Evolutionary conservation across 1,284 basidiomycete species (phyloP).

Genomic region (Microbotryum saponariae): DNA sequence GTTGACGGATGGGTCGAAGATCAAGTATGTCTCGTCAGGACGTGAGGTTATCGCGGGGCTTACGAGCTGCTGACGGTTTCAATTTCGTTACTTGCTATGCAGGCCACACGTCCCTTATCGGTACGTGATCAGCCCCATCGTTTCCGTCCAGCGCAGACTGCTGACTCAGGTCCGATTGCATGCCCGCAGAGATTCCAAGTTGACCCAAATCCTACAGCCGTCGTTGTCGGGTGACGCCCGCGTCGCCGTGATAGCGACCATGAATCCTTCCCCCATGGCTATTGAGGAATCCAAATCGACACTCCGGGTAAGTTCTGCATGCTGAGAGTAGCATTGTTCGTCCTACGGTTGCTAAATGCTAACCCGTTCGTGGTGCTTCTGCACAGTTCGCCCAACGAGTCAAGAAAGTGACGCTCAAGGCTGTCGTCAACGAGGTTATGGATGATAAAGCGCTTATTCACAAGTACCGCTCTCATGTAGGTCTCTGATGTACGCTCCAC

Average conservation of each 20-base stretch:
- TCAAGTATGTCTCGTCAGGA: slow-evolving; percentile 47
- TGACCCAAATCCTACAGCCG: slow-evolving; percentile 87
- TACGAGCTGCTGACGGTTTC: neutral
- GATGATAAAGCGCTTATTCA: slow-evolving; percentile 82
- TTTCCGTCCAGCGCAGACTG: no score
- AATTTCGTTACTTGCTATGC: neutral
- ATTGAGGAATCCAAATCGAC: slow-evolving; percentile 35
- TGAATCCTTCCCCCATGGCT: slow-evolving; percentile 61
- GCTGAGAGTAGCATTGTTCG: neutral
- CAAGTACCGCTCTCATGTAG: slow-evolving; percentile 55
- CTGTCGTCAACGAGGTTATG: slow-evolving; percentile 84
- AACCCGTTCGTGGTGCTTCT: slow-evolving; percentile 57
- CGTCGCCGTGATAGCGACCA: slow-evolving; percentile 91
- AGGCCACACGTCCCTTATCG: slow-evolving; percentile 86
- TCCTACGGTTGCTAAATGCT: neutral
- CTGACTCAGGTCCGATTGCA: no score
- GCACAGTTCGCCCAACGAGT: slow-evolving; percentile 74
- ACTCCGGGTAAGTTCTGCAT: slow-evolving; percentile 12
- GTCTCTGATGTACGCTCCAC: neutral
- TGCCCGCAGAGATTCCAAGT: slow-evolving; percentile 61
- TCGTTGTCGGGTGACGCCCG: slow-evolving; percentile 89
- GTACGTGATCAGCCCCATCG: no score
- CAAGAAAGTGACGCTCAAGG: slow-evolving; percentile 70
- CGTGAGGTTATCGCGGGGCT: no score
- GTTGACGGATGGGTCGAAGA: slow-evolving; percentile 74